Evolutionary conservation across 805 yeast species (phyloP), one percentile per base, ranked within the genome.

Genomic region (Yamadazyma insecticola): DNA sequence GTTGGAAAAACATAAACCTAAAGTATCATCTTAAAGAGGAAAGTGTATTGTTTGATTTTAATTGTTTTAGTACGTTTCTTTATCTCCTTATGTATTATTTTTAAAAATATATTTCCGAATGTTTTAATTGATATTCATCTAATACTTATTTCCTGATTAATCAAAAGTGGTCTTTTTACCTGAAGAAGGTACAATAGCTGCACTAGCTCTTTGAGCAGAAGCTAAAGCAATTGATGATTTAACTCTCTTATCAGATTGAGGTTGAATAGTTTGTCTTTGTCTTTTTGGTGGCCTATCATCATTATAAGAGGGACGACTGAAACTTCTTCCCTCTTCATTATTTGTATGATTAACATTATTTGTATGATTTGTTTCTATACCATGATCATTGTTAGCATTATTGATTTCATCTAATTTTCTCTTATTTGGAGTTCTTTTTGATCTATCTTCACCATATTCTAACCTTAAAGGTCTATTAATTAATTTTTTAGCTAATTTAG

Each of bases 361-460:
- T 11, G 23, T 10, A 22, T 32, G 17, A 12, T 33, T 13, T n/a
- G 32, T n/a, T 33, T 15, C n/a, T 21, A 25, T 30, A 22, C n/a
- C 16, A 16, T 28, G 14, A 21, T 18, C 28, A 20, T 33, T 49
- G 29, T 35, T 55, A 40, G 28, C 50, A 28, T 18, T 7, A 18
- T 18, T 18, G n/a, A 6, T 49, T 24, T 31, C 47, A 48, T 46
- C 61, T 39, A 39, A 51, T 40, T 43, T 42, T 30, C 45, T 48
- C 45, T 58, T 44, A 36, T 51, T 65, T n/a, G 79, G 81, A 29
- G 61, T 69, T 53, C 86, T 70, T 61, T 84, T 81, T 25, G 94
- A 81, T 60, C 98, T 74, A 54, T 90, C 97, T 60, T 92, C 96
- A 43, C 98, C 98, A 49, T 64, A 90, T 57, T 92, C 97, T 70